Evolutionary conservation across 1,284 basidiomycete genomes (phyloP).

Genomic region (Cryptococcus sp.): DNA sequence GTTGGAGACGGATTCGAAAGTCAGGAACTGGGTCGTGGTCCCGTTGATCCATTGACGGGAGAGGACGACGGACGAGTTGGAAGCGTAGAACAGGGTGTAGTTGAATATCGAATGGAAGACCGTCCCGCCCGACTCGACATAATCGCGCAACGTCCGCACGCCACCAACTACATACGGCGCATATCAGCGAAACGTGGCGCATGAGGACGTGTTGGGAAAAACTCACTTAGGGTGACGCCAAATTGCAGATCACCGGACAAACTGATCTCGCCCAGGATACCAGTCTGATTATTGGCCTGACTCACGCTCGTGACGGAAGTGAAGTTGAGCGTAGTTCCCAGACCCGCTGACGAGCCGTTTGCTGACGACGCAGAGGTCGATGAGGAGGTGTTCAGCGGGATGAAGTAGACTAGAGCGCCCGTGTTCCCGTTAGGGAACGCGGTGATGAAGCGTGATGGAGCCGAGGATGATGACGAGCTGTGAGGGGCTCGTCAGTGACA

Average conservation of each 20-base stretch:
- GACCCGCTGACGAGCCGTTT: not conserved
- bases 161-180: conserved; percentile 44
- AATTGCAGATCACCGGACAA: conserved; percentile 51
- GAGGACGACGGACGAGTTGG: conserved; percentile 47
- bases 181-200: too few species aligned
- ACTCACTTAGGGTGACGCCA: conserved; percentile 52
- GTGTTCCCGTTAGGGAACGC: conserved; percentile 57
- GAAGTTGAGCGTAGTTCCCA: conserved; percentile 38
- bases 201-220: not conserved
- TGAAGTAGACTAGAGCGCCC: conserved; percentile 53
- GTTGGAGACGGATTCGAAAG: conserved; percentile 39
- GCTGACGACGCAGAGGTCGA: not conserved
- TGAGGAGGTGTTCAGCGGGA: conserved; percentile 35
- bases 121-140: conserved; percentile 44
- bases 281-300: conserved; percentile 47
- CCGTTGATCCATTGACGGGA: conserved; percentile 56
- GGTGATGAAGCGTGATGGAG: conserved; percentile 52
- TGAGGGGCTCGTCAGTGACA: not conserved
- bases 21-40: conserved; percentile 49
- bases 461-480: conserved; percentile 41
- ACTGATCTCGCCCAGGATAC: conserved; percentile 50
- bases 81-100: conserved; percentile 53
- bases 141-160: conserved; percentile 55
- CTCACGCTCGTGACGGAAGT: conserved; percentile 17
- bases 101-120: conserved; percentile 54